Conservation (phyloP, 108 stramenopile genomes). For the Tribonema minus region DNA sequence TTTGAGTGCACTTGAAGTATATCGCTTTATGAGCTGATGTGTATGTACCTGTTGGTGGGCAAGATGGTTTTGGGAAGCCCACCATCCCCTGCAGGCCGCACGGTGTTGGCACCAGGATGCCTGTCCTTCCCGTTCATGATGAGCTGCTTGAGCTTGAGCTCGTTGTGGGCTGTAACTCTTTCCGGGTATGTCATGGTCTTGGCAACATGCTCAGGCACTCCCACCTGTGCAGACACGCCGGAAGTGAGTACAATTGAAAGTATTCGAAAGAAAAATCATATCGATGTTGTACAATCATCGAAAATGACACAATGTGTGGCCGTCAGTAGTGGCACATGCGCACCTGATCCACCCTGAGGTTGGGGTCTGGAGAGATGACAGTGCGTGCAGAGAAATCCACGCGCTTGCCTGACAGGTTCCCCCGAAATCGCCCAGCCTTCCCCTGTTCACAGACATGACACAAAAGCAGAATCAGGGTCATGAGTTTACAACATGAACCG, state of each 20-base stretch:
- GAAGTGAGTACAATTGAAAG: too few relatives aligned
- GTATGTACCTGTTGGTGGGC: too few relatives aligned
- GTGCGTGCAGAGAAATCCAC: slow-evolving; percentile 97
- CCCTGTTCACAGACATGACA: too few relatives aligned
- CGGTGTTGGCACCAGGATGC: slow-evolving; percentile 94
- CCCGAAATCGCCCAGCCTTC: slow-evolving; percentile 83
- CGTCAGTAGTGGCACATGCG: too few relatives aligned
- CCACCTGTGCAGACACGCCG: too few relatives aligned
- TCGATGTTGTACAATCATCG: too few relatives aligned
- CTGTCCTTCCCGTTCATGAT: slow-evolving; percentile 84
- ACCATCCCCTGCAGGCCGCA: too few relatives aligned
- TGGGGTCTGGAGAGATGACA: slow-evolving; percentile 97
- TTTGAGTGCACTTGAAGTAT: too few relatives aligned
- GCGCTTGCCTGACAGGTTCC: slow-evolving; percentile 94
- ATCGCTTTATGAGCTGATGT: too few relatives aligned
- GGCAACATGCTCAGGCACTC: slow-evolving; percentile 89
- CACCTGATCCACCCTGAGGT: slow-evolving; percentile 81
- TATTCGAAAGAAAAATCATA: too few relatives aligned
- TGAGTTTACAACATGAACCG: neutral
- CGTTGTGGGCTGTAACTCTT: slow-evolving; percentile 81
- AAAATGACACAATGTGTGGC: too few relatives aligned
- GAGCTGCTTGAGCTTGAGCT: slow-evolving; percentile 74
- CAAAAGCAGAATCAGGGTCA: neutral
- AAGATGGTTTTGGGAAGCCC: too few relatives aligned
- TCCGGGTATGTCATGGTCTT: slow-evolving; percentile 96